These are phyloP conservation scores for Pythium plurisporium DNA, from an alignment of 352 stramenopile genomes.

Conservation along the genomic window DNA sequence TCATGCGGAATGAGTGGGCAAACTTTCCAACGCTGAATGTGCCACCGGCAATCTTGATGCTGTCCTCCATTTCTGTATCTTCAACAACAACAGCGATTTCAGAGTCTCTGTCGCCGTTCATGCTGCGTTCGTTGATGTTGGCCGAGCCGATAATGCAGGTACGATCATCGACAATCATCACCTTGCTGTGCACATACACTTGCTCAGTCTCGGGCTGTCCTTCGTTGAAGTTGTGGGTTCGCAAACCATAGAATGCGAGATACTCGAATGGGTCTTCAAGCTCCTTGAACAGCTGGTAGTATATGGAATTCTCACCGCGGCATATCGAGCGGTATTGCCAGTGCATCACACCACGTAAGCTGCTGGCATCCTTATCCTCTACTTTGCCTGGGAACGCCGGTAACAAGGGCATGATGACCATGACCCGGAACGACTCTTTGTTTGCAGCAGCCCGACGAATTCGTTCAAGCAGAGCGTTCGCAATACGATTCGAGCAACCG, in stretches of 20 bases:
- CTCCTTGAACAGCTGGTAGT: too few species aligned
- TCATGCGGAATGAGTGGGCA: too few species aligned
- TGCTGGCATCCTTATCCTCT: conserved; percentile 74
- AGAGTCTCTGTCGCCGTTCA: conserved; percentile 89
- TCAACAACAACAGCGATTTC: conserved; percentile 85
- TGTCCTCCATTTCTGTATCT: conserved; percentile 76
- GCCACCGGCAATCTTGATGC: conserved; percentile 76
- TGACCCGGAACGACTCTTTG: conserved; percentile 75
- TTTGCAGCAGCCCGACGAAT: conserved; percentile 70
- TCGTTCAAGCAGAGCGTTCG: conserved; percentile 76
- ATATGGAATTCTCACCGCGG: too few species aligned
- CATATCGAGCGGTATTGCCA: too few species aligned
- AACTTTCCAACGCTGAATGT: too few species aligned
- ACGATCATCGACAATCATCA: conserved; percentile 89
- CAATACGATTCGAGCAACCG: conserved; percentile 63
- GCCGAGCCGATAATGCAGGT: conserved; percentile 89
- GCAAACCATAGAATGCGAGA: too few species aligned
- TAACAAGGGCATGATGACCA: conserved; percentile 82
- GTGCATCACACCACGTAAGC: conserved; percentile 85
- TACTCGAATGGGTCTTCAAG: too few species aligned
- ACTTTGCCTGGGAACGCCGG: conserved; percentile 85
- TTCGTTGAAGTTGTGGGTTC: too few species aligned
- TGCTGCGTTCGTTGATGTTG: conserved; percentile 96
- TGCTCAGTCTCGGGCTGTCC: too few species aligned
- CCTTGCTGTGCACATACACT: conserved; percentile 93